Percentiles rank a stretch among this genome's conserved stretches.
phyloP scores from a whole-genome alignment of 2,329 filamentous ascomycete genomes.

The Ascochyta clinopodiicola region DNA sequence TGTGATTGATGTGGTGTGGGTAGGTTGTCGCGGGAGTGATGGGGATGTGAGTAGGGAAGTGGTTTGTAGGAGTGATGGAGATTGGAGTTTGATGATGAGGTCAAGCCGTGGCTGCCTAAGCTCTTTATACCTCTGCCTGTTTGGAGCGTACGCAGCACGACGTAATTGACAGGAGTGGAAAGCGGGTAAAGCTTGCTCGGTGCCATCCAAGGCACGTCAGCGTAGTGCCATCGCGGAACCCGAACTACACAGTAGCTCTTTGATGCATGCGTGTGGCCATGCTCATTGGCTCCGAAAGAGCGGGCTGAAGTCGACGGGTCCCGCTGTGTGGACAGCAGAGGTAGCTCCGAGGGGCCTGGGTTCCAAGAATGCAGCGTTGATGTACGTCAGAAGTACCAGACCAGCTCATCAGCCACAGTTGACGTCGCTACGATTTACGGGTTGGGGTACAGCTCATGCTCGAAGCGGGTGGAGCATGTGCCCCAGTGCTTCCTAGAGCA shows the following conservation, averaged over 20 bases:
- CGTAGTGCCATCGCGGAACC: conserved; percentile 5
- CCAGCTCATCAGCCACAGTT: conserved; percentile 19
- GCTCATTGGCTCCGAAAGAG: conserved; percentile 7
- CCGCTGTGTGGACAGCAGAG: conserved; percentile 9
- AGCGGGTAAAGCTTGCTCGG: conserved; percentile 6
- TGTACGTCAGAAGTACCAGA: conserved; percentile 25
- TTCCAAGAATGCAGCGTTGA: conserved; percentile 10
- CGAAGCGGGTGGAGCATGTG: conserved; percentile 6
- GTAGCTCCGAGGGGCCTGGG: conserved; percentile 8
- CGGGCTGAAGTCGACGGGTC: conserved; percentile 10
- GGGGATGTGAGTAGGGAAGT: not conserved
- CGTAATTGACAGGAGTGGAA: conserved; percentile 29
- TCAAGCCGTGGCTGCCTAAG: conserved; percentile 10
- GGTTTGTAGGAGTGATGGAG: not conserved
- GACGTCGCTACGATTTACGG: conserved; percentile 18
- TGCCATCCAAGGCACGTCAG: conserved; percentile 5
- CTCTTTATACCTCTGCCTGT: conserved; percentile 29
- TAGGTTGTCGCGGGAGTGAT: conserved; percentile 1
- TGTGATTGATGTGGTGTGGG: conserved; percentile 24
- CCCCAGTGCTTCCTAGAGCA: conserved; percentile 7
- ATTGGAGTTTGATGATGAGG: conserved; percentile 19
- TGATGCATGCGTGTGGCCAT: conserved; percentile 6
- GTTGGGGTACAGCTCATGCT: conserved; percentile 21
- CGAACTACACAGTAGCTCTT: not conserved
- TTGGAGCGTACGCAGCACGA: conserved; percentile 23